phyloP scores from a whole-genome alignment of 1,284 basidiomycete genomes.

The Volvariella surrecta region DNA sequence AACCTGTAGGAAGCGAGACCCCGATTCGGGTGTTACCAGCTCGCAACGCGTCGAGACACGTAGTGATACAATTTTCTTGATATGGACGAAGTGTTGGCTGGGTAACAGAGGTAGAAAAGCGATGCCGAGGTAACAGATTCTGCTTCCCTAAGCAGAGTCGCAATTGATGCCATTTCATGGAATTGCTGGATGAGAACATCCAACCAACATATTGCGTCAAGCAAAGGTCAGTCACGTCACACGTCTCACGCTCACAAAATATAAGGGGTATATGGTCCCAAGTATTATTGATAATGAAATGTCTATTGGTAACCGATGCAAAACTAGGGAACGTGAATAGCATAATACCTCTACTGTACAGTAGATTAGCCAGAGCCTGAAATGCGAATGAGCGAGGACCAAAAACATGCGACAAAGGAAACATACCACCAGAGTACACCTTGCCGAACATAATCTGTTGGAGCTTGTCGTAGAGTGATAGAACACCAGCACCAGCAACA shows the following conservation, averaged over 20 bases:
- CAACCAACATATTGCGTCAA: too few species aligned
- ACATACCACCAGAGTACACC: conserved; percentile 71
- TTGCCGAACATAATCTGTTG: conserved; percentile 91
- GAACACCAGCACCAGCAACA: conserved; percentile 95
- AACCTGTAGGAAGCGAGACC: conserved; percentile 88
- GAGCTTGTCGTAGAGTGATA: conserved; percentile 91
- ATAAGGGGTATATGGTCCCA: not conserved
- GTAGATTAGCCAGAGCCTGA: conserved; percentile 31
- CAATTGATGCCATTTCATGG: too few species aligned
- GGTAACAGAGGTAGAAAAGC: too few species aligned
- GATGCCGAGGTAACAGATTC: too few species aligned
- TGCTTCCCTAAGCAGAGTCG: too few species aligned
- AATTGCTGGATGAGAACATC: too few species aligned
- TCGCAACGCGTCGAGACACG: conserved; percentile 68
- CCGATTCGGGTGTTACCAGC: conserved; percentile 70
- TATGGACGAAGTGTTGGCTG: conserved; percentile 65
- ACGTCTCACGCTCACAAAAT: too few species aligned
- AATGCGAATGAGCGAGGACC: too few species aligned
- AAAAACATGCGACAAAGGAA: too few species aligned
- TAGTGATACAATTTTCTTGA: conserved; percentile 78
- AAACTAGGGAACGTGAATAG: conserved; percentile 18
- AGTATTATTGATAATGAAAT: conserved; percentile 9
- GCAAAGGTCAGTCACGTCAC: too few species aligned
- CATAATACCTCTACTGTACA: conserved; percentile 12
- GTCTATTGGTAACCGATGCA: conserved; percentile 28